Conservation (phyloP, 371 early-diverging fungal species). For the Mortierella sp. region DNA sequence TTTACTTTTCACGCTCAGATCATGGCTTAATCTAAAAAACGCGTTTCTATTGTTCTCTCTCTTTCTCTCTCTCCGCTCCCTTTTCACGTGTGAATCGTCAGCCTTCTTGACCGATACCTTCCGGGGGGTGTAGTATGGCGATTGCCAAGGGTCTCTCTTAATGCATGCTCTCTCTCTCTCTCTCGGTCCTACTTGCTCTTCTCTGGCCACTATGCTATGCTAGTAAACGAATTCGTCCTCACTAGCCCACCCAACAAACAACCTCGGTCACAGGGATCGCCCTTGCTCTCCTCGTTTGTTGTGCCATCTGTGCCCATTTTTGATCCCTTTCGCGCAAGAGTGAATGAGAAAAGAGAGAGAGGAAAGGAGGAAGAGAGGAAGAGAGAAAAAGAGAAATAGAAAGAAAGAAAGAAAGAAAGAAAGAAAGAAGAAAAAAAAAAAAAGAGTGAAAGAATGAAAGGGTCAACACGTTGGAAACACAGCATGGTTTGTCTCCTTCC, state of each 20-base stretch:
- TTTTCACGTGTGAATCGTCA: slow-evolving; percentile 18
- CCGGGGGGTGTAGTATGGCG: no score
- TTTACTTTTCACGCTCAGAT: slow-evolving; percentile 19
- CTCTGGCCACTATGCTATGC: not conserved
- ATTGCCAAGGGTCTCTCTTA: slow-evolving; percentile 1
- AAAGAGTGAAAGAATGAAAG: slow-evolving; percentile 3
- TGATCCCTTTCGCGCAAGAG: slow-evolving; percentile 1
- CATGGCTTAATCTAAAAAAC: slow-evolving; percentile 7
- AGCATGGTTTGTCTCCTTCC: no score
- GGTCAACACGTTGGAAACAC: no score
- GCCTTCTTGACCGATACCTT: no score
- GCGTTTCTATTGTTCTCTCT: slow-evolving; percentile 10
- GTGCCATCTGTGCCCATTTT: not conserved
- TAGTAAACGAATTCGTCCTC: not conserved
- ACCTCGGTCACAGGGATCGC: no score
- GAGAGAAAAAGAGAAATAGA: no score
- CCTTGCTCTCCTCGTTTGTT: not conserved
- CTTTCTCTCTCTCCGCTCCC: slow-evolving; percentile 4
- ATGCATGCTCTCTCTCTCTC: not conserved
- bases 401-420: not conserved
- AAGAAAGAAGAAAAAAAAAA: slow-evolving; percentile 2
- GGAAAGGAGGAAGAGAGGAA: not conserved
- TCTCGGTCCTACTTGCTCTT: slow-evolving; percentile 2
- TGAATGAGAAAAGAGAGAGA: not conserved
- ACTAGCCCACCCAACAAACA: no score